These are phyloP conservation scores for Paecilomyces niveus DNA, from an alignment of 2,329 filamentous ascomycete species.

Conservation along the genomic window DNA sequence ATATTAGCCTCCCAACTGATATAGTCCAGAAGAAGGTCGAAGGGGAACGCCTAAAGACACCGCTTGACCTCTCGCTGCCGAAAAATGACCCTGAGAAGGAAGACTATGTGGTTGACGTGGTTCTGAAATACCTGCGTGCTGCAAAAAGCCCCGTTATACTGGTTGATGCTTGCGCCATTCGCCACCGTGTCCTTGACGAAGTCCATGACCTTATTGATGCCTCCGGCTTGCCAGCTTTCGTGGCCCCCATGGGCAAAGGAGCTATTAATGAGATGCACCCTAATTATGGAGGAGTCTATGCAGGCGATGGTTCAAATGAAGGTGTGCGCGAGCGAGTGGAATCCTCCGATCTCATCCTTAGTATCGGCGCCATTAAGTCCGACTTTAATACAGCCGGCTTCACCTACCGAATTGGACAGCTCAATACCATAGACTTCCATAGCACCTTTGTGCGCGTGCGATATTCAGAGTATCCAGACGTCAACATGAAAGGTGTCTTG, in stretches of 20 bases:
- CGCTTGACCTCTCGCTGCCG: constrained; percentile 58
- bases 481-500: constrained; percentile 72
- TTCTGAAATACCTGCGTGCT: constrained; percentile 62
- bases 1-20: constrained; percentile 50
- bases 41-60: constrained; percentile 58
- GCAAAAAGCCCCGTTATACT: constrained; percentile 69
- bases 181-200: constrained; percentile 64
- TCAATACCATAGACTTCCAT: constrained; percentile 76
- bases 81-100: constrained; percentile 63
- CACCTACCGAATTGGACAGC: constrained; percentile 67
- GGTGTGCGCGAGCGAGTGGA: constrained; percentile 29
- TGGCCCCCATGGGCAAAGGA: constrained; percentile 80
- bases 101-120: constrained; percentile 68
- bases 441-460: constrained; percentile 65
- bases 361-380: constrained; percentile 33
- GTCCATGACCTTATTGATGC: constrained; percentile 64
- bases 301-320: constrained; percentile 63
- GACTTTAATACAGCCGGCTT: constrained; percentile 59
- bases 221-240: constrained; percentile 69
- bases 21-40: constrained; percentile 63
- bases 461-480: constrained; percentile 70
- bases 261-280: constrained; percentile 66
- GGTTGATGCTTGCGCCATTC: constrained; percentile 72
- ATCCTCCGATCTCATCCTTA: constrained; percentile 33
- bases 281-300: constrained; percentile 74